Conservation (phyloP, 2,329 filamentous ascomycete genomes). For the Fusarium subglutinans region DNA sequence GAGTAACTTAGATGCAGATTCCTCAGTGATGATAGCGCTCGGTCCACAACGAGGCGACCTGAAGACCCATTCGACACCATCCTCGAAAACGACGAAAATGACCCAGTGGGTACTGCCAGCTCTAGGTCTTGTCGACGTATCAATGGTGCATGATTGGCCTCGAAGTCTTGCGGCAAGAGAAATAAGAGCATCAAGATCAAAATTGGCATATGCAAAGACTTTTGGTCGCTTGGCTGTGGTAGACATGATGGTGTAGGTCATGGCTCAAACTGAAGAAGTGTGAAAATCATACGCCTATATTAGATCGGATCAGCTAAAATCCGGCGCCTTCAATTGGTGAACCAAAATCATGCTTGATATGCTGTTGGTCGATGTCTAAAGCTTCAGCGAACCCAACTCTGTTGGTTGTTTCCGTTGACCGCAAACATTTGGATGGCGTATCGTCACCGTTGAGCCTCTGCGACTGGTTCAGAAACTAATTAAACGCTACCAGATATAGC, state of each 20-base stretch:
- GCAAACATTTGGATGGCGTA: accelerated
- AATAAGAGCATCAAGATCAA: neutral
- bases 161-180: accelerated
- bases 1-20: neutral
- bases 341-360: neutral
- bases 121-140: neutral
- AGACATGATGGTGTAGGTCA: neutral
- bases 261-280: neutral
- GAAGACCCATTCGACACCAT: neutral
- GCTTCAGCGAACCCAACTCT: neutral
- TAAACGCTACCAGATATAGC: neutral
- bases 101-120: neutral
- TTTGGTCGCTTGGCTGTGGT: neutral
- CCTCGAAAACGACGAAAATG: neutral
- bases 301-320: neutral
- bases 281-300: neutral
- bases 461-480: neutral
- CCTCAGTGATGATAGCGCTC: neutral
- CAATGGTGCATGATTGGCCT: neutral
- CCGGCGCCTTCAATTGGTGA: neutral
- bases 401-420: no score
- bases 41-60: neutral
- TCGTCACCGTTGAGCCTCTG: neutral
- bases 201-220: neutral
- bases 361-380: neutral